Percentiles rank a stretch among this genome's conserved stretches.
Evolutionary conservation across 192 early-diverging fungal genomes (phyloP).

Genomic region (Pilobolus umbonatus): DNA sequence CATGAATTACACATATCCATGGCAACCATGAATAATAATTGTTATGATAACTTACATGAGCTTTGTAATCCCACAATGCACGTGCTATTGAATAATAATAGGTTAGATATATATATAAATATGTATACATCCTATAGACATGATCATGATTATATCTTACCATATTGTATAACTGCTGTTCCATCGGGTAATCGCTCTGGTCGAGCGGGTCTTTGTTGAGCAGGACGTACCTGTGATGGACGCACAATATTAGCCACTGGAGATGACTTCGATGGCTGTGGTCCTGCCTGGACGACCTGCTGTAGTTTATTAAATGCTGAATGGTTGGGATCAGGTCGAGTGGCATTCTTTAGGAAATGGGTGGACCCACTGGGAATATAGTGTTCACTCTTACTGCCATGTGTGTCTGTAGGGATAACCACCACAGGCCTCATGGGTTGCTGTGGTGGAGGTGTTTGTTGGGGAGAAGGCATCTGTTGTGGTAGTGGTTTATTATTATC

Average conservation of each 20-base stretch:
- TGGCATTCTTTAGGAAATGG: no score
- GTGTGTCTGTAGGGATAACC: constrained; percentile 7
- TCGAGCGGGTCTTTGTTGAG: background rate
- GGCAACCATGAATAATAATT: no score
- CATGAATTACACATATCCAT: no score
- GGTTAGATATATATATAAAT: background rate
- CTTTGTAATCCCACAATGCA: constrained; percentile 5
- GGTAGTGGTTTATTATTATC: no score
- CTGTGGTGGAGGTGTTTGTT: background rate
- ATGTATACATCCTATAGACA: background rate
- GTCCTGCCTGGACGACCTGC: background rate
- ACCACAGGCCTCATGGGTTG: no score
- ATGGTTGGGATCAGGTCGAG: no score
- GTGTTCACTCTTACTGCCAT: background rate
- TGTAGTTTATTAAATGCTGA: constrained; percentile 10
- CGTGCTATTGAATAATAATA: constrained; percentile 2
- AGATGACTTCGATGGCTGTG: background rate
- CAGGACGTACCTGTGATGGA: background rate
- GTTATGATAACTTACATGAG: constrained; percentile 1
- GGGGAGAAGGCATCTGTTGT: background rate
- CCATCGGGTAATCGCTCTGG: constrained; percentile 5
- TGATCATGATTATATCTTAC: background rate
- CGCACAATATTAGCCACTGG: background rate
- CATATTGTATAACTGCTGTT: constrained; percentile 7
- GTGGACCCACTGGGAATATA: constrained; percentile 6